Evolutionary conservation across 768 basidiomycete species (phyloP), one percentile per base, ranked within the genome.

Genomic region (Amanita molliuscula): DNA sequence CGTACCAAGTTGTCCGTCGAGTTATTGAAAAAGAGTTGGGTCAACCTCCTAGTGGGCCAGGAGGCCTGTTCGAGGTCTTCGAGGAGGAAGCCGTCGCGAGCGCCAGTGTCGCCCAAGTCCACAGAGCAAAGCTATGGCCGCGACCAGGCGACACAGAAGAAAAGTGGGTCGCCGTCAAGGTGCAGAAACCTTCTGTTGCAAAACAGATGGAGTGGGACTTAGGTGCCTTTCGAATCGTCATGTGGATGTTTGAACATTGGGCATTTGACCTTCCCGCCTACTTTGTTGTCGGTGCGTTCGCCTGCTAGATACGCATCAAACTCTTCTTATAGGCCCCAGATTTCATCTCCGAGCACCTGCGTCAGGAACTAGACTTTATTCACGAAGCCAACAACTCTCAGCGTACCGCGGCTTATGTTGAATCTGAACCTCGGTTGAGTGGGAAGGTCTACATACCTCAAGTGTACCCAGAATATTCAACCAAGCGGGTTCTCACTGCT

Each of bases 41-140:
- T 1, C 65, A 74, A 2, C 76, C 77, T 0, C 84, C 82, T 0
- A 65, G 74, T 33, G 79, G 81, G 0, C 83, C 86, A 0, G 76
- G 74, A 21, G 88, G 86, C 15, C 66, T 92, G 2, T 95, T 95
- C 57, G 81, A 81, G 31, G 67, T 75, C 9, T 95, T 96, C 53
- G 85, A 91, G 48, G 74, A 81, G 53, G 60, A 75, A 2, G 83
- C 93, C 0, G 69, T 88, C 1, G 93, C 93, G 0, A 89, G 86
- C 53, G 94, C 94, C 1, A 88, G 87, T 56, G 84, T 97, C 51
- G 93, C 93, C 0, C 94, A 96, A 61, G 94, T 96, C 0, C 93
- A 96, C 61, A 74, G 76, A 40, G 94, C 94, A 4, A 74, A 72
- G 47, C 56, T 75, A 13, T 72, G 75, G 71, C 68, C 72, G 0